phyloP scores from a whole-genome alignment of 495 filamentous ascomycete genomes.

The Aspergillus egyptiacus region DNA sequence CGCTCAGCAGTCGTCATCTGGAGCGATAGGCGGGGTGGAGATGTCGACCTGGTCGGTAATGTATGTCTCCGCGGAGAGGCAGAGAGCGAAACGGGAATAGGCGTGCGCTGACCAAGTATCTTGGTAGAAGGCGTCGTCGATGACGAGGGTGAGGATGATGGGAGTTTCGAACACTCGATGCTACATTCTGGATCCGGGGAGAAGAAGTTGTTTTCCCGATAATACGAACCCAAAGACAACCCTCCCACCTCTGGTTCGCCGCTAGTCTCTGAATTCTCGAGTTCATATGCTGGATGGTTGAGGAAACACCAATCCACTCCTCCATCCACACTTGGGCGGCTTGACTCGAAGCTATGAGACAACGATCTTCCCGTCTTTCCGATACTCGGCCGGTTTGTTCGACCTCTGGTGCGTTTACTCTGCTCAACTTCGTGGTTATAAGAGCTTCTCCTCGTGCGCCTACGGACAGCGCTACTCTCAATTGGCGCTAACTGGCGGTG shows the following conservation, averaged over 20 bases:
- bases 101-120: neutral
- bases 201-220: slow-evolving; percentile 1
- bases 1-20: slow-evolving; percentile 26
- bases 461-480: slow-evolving; percentile 22
- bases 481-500: slow-evolving; percentile 18
- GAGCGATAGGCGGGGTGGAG: slow-evolving; percentile 26
- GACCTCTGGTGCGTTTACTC: slow-evolving; percentile 14
- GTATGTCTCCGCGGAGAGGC: slow-evolving; percentile 14
- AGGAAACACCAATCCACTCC: slow-evolving; percentile 10
- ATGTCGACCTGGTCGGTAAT: slow-evolving; percentile 19
- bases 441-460: slow-evolving; percentile 29
- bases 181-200: slow-evolving; percentile 8
- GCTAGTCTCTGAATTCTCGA: slow-evolving; percentile 5
- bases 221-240: slow-evolving; percentile 3
- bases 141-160: neutral
- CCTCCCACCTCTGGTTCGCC: slow-evolving; percentile 22
- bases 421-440: slow-evolving; percentile 31
- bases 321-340: neutral
- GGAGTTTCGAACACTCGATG: neutral
- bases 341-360: slow-evolving; percentile 12
- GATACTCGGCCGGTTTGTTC: slow-evolving; percentile 13
- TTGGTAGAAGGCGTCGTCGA: neutral
- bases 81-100: slow-evolving; percentile 21
- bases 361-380: slow-evolving; percentile 27
- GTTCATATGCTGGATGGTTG: slow-evolving; percentile 1